phyloP scores from a whole-genome alignment of 345 rosid genomes.

The Erysimum cheiranthoides region DNA sequence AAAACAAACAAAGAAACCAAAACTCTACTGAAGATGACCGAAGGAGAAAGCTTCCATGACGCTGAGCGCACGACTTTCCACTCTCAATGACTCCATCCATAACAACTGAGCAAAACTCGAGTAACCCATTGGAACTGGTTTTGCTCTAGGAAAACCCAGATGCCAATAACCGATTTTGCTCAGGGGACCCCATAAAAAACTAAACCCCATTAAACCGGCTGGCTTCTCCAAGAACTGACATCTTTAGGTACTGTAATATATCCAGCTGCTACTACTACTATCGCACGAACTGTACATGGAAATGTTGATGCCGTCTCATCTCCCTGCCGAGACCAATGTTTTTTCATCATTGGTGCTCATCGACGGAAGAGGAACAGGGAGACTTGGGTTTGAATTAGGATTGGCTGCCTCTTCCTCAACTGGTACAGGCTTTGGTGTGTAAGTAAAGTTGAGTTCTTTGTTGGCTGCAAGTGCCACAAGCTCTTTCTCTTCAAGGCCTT shows the following conservation, averaged over 20 bases:
- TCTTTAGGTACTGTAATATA: conserved; percentile 28
- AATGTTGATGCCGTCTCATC: conserved; percentile 23
- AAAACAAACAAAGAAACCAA: conserved; percentile 24
- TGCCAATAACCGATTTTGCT: conserved; percentile 26
- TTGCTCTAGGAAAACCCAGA: conserved; percentile 23
- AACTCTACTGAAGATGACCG: conserved; percentile 23
- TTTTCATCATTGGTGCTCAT: conserved; percentile 22
- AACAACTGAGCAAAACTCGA: conserved; percentile 35
- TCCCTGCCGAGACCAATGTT: conserved; percentile 41
- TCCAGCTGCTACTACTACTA: conserved; percentile 30
- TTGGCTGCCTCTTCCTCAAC: conserved; percentile 34
- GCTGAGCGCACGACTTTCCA: not conserved
- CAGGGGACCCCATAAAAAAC: conserved; percentile 27
- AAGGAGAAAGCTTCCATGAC: conserved; percentile 28
- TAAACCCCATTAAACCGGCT: conserved; percentile 43
- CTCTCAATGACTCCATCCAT: conserved; percentile 10
- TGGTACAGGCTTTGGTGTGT: conserved; percentile 53
- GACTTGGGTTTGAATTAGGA: conserved; percentile 16
- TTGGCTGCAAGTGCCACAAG: conserved; percentile 85
- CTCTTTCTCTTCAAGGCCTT: conserved; percentile 94
- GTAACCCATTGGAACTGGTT: conserved; percentile 29
- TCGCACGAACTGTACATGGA: conserved; percentile 40
- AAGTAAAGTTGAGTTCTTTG: conserved; percentile 77
- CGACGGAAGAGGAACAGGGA: conserved; percentile 35
- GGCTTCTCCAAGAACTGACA: conserved; percentile 28